Evolutionary conservation across 306 rosid species (phyloP).

Genomic region (Senna tora): DNA sequence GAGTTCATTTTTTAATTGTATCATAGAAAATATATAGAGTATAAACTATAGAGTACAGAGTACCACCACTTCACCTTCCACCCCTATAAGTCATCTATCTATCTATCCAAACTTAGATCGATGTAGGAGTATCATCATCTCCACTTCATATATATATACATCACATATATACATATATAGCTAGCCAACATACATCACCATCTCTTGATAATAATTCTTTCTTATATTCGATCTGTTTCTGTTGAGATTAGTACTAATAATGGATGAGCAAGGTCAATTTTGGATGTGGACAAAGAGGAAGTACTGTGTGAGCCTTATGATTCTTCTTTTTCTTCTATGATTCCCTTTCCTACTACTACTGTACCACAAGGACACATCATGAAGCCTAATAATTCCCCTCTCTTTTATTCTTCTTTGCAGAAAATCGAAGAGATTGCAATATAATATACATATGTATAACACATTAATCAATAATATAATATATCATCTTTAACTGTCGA

Average conservation of each 20-base stretch:
- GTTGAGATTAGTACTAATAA: too few relatives aligned
- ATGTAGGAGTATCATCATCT: conserved; percentile 3
- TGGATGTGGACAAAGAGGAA: conserved; percentile 73
- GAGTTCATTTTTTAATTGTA: too few relatives aligned
- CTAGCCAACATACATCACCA: too few relatives aligned
- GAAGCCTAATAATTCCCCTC: not conserved
- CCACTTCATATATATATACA: not conserved
- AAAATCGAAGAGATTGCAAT: too few relatives aligned
- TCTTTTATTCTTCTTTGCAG: conserved; percentile 19
- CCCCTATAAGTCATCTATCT: conserved; percentile 38
- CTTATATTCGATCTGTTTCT: too few relatives aligned
- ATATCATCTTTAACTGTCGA: conserved; percentile 15
- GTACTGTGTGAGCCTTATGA: conserved; percentile 37
- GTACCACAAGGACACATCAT: conserved; percentile 2
- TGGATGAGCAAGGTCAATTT: conserved; percentile 72
- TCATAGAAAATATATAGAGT: too few relatives aligned
- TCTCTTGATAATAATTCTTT: too few relatives aligned
- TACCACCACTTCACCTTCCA: conserved; percentile 67
- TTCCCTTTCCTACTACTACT: not conserved
- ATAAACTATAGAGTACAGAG: conserved; percentile 43
- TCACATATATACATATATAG: too few relatives aligned
- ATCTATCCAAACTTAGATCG: conserved; percentile 31
- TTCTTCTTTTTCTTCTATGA: not conserved
- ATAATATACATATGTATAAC: too few relatives aligned
- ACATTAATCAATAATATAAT: too few relatives aligned